Base-by-base conservation (phyloP, 140 eudicot species). In the Bidens hawaiensis region DNA sequence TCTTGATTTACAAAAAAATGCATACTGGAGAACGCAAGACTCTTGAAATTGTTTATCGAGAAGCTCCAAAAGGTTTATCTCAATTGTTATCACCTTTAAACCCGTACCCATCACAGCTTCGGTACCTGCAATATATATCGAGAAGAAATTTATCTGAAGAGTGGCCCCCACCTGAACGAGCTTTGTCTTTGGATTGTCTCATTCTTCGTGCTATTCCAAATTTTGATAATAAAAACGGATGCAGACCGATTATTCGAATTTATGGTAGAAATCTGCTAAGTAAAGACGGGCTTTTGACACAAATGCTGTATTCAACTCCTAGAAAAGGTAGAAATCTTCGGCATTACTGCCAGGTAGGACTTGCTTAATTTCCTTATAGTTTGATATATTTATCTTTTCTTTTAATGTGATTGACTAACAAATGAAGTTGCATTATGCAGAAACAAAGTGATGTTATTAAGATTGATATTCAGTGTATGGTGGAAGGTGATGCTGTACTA, bases 401-500 rank as follows among this genome's bases (percentile, higher is more conserved):
- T 30, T 33, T 3, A 25, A 18, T 22, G 19, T 60, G 26, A 27
- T 12, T 42, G 41, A 15, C 65, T 64, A 50, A 64, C 28, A n/a
- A n/a, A n/a, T n/a, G n/a, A n/a, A n/a, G n/a, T n/a, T n/a, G n/a
- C n/a, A n/a, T n/a, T n/a, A n/a, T n/a, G n/a, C n/a, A n/a, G n/a
- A n/a, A n/a, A n/a, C n/a, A n/a, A n/a, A n/a, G n/a, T n/a, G n/a
- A n/a, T n/a, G n/a, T n/a, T n/a, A n/a, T n/a, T n/a, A n/a, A n/a
- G n/a, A n/a, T n/a, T n/a, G n/a, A n/a, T n/a, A 11, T 93, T 47
- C 96, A 84, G 78, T 93, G 96, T 73, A 70, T 88, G 85, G 99
- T 93, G 70, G 85, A 93, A 85, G 96, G 99, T 56, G 96, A 93
- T 82, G 99, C 88, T n/a, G 99, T 93, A 7, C 67, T 93, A 61